Percentiles rank a stretch among this genome's conserved stretches.
Evolutionary conservation across 1,284 basidiomycete genomes (phyloP).

Genomic region (Chondrostereum purpureum): DNA sequence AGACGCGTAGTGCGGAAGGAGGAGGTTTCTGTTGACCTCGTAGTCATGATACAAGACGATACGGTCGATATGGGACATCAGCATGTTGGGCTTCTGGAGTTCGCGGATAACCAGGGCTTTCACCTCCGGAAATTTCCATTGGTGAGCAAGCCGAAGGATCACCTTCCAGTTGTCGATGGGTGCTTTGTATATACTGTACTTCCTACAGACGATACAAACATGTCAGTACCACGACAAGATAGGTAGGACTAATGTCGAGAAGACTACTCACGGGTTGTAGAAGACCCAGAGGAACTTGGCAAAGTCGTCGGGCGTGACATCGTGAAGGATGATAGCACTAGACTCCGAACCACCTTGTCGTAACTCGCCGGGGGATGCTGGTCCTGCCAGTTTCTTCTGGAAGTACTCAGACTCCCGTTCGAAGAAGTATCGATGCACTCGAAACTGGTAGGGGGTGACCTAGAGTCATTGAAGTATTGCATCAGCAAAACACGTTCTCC

Average conservation of each 20-base stretch:
- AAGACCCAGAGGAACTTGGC: conserved; percentile 61
- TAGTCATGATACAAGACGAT: conserved; percentile 53
- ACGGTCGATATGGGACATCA: conserved; percentile 37
- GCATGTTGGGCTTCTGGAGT: conserved; percentile 43
- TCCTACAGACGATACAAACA: conserved; percentile 20
- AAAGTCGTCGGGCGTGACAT: conserved; percentile 44
- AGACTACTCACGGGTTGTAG: conserved; percentile 54
- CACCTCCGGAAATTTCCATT: conserved; percentile 57
- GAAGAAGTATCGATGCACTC: conserved; percentile 60
- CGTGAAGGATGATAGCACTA: conserved; percentile 45
- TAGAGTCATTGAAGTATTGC: conserved; percentile 19
- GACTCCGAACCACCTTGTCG: conserved; percentile 37
- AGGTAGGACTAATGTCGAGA: too few relatives aligned
- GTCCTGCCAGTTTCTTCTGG: conserved; percentile 33
- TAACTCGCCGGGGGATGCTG: conserved; percentile 39
- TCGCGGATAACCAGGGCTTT: conserved; percentile 53
- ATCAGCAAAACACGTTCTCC: conserved; percentile 6
- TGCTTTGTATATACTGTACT: conserved; percentile 53
- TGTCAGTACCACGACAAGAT: too few relatives aligned
- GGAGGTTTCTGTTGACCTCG: conserved; percentile 42
- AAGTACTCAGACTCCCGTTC: conserved; percentile 55
- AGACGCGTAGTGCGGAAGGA: conserved; percentile 50
- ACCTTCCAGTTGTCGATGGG: conserved; percentile 48
- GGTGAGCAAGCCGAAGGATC: conserved; percentile 50
- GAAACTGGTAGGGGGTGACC: conserved; percentile 44